Evolutionary conservation across 2,329 filamentous ascomycete genomes (phyloP).

Genomic region (Botrytis pseudocinerea): DNA sequence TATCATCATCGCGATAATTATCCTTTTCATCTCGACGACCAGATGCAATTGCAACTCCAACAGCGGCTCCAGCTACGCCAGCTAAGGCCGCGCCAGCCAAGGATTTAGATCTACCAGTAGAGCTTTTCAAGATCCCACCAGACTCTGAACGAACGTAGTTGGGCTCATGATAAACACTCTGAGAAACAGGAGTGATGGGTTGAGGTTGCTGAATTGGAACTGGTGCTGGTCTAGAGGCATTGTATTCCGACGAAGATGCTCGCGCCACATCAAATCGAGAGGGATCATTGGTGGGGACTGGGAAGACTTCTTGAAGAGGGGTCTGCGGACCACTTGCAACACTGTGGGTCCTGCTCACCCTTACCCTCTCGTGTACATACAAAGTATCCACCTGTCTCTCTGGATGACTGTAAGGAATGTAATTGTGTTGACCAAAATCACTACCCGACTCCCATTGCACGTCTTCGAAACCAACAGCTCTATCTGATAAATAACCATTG

Average conservation of each 20-base stretch:
- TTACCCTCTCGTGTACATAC: conserved; percentile 11
- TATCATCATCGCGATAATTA: conserved; percentile 30
- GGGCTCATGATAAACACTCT: conserved; percentile 61
- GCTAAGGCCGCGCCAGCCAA: conserved; percentile 50
- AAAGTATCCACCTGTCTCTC: conserved; percentile 1
- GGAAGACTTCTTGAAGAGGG: conserved; percentile 64
- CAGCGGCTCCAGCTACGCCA: conserved; percentile 51
- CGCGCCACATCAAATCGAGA: conserved; percentile 59
- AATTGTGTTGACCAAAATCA: conserved; percentile 37
- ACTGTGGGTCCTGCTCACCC: conserved; percentile 40
- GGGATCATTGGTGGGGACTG: conserved; percentile 66
- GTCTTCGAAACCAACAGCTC: conserved; percentile 56
- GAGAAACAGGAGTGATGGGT: conserved; percentile 71
- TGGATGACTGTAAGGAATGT: conserved; percentile 4
- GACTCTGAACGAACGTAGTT: conserved; percentile 40
- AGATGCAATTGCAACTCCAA: conserved; percentile 50
- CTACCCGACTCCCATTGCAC: conserved; percentile 39
- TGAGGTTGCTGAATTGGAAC: conserved; percentile 83
- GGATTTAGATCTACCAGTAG: conserved; percentile 43
- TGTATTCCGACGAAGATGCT: conserved; percentile 49
- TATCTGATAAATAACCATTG: conserved; percentile 52
- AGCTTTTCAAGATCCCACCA: conserved; percentile 34
- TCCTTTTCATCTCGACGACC: conserved; percentile 40
- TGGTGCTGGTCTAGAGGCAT: conserved; percentile 53
- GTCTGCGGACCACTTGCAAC: conserved; percentile 41